Evolutionary conservation across 1,284 basidiomycete genomes (phyloP), one percentile per base, ranked within the genome.

Genomic region (Moniliella sp.): DNA sequence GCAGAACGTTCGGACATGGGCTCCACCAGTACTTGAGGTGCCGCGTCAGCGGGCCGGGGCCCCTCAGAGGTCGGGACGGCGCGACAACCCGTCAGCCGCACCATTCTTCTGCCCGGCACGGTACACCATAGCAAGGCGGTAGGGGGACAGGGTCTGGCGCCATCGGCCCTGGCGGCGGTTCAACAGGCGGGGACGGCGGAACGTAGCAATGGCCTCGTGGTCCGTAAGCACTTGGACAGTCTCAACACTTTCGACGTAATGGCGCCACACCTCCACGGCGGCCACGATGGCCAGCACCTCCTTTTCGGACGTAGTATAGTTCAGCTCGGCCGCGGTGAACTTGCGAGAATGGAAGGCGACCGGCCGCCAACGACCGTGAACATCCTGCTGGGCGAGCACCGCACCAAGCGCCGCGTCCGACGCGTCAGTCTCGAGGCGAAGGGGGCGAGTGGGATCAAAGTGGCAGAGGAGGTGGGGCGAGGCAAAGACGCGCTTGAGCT

Each of bases 391-490:
- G 27, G 49, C 55, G 0, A 61, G 35, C 3, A 62, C 34, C 0
- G 40, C 50, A 1, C 45, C 58, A n/a, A 48, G 34, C 5, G 55
- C 58, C 21, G 37, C 52, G 31, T 53, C 39, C 0, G 56, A 62
- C 45, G 10, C 53, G 30, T 62, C 57, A 2, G 48, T 48, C 5
- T 25, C 23, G 3, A 68, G 18, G 5, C 57, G 46, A 9, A 51
- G 38, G 1, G 43, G 58, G 3, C 32, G 13, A 2, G 33, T 26
- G 2, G 64, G 62, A 27, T 62, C 35, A 40, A 51, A 68, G 35
- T 65, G 61, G 0, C 34, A 26, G 0, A 67, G 51, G 9, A 68
- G 33, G 1, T 61, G 61, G 8, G 62, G 51, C 0, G 47, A 33
- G 4, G 51, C 60, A 43, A 37, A 59, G 38, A 45, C 43, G 3